phyloP scores from a whole-genome alignment of 257 asterid species.

The Ocimum tenuiflorum region DNA sequence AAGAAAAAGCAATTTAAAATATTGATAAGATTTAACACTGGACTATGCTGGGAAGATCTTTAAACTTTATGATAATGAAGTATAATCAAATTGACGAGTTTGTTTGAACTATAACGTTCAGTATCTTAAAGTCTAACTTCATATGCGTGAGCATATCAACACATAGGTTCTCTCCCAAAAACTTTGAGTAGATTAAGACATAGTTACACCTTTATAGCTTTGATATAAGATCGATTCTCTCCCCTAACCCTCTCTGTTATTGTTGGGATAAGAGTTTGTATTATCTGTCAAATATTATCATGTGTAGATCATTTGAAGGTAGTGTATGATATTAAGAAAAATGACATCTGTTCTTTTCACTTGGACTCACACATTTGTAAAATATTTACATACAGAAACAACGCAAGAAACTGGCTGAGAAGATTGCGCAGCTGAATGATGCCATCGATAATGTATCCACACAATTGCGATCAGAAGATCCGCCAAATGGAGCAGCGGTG shows the following conservation, averaged over 20 bases:
- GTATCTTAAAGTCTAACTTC: background rate
- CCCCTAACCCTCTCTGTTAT: background rate
- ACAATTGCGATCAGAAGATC: constrained; percentile 51
- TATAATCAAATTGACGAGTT: background rate
- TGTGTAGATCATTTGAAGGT: background rate
- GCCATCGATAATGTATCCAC: constrained; percentile 70
- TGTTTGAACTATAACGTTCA: background rate
- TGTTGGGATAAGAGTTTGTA: background rate
- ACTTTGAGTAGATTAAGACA: background rate
- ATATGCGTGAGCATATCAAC: background rate
- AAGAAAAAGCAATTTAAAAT: no score
- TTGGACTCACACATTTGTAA: background rate
- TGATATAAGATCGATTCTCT: background rate
- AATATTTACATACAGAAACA: constrained; percentile 46
- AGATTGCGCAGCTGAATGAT: constrained; percentile 73
- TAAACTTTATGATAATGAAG: background rate
- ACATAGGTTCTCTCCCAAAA: background rate
- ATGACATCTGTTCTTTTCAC: background rate
- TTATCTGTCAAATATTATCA: background rate
- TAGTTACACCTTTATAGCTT: background rate
- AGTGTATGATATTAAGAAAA: background rate
- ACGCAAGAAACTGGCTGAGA: constrained; percentile 70
- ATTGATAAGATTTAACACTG: no score
- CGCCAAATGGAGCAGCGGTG: constrained; percentile 50
- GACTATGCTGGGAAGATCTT: no score